Evolutionary conservation across 306 rosid species (phyloP), one percentile per base, ranked within the genome.

Genomic region (Lathyrus sativus): DNA sequence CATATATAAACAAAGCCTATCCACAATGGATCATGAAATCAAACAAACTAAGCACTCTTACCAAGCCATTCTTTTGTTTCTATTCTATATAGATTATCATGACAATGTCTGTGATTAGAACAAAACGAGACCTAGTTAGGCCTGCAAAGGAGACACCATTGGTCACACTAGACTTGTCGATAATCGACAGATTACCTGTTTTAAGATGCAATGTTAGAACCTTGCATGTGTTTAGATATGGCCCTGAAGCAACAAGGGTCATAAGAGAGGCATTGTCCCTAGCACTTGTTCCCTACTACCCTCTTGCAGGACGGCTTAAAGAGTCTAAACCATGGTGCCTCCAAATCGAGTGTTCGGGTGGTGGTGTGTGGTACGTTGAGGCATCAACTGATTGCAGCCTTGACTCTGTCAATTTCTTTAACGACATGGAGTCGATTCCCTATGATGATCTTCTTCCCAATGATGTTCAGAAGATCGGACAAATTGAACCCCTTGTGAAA

Each of bases 231-330:
- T 91, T 82, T 68, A 83, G 28, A 50, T 68, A 81, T 31, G 88
- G 86, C 11, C 85, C 80, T 45, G 59, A 75, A n/a, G 90, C 88
- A 0, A 65, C 76, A 17, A n/a, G 9, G 1, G 72, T 79, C n/a
- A 75, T 91, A 12, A 80, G 78, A 78, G 72, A 83, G 44, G 97
- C 91, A 0, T 60, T 88, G 71, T 86, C 96, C 2, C 74, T n/a
- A 28, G 97, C 93, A 18, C 65, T 91, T 35, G 91, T 88, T 72
- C 85, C 83, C 0, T 91, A 88, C 72, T 86, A 86, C 80, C 97
- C 97, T 65, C 86, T 91, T 7, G 93, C 93, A 0, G 96, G 97
- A 43, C 62, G 87, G 9, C 81, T 88, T 6, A 58, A 2, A 44
- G 78, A 83, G 14, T 46, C 81, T 1, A 11, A 50, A 37, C 61